phyloP scores from a whole-genome alignment of 1,284 basidiomycete species.

The Melanopsichium pennsylvanicum region DNA sequence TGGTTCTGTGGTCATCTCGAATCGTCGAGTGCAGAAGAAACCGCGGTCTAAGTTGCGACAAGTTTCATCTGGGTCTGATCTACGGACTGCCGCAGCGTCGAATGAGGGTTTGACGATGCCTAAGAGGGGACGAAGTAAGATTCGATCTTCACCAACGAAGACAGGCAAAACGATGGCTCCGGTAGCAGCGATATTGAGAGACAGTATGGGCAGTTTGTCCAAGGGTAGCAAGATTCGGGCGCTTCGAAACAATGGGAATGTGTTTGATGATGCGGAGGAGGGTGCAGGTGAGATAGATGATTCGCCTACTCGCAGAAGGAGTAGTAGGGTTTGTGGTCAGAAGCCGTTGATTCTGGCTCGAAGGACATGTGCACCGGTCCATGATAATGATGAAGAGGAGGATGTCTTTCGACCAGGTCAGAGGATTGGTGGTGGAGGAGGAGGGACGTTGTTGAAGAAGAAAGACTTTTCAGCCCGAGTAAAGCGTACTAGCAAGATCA shows the following conservation, averaged over 20 bases:
- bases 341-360: not conserved
- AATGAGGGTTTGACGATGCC: conserved; percentile 23
- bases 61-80: conserved; percentile 15
- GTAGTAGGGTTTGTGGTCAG: not conserved
- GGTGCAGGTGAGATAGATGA: conserved; percentile 6
- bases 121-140: conserved; percentile 8
- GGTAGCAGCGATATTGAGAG: conserved; percentile 8
- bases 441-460: conserved; percentile 13
- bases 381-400: too few relatives aligned
- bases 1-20: conserved; percentile 22
- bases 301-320: conserved; percentile 12
- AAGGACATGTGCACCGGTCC: too few relatives aligned
- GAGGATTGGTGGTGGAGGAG: not conserved
- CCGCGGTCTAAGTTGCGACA: conserved; percentile 20
- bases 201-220: conserved; percentile 16
- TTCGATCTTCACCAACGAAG: not conserved
- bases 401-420: conserved; percentile 16
- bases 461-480: conserved; percentile 20
- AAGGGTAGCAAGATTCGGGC: not conserved
- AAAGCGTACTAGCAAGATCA: conserved; percentile 41
- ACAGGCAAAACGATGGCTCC: not conserved
- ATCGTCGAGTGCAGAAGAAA: conserved; percentile 24
- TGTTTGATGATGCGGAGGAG: conserved; percentile 12
- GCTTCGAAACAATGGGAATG: conserved; percentile 5
- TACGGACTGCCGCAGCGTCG: conserved; percentile 5